These are phyloP conservation scores for Suaeda aralocaspica DNA, from an alignment of 148 eudicot species.

Conservation along the genomic window DNA sequence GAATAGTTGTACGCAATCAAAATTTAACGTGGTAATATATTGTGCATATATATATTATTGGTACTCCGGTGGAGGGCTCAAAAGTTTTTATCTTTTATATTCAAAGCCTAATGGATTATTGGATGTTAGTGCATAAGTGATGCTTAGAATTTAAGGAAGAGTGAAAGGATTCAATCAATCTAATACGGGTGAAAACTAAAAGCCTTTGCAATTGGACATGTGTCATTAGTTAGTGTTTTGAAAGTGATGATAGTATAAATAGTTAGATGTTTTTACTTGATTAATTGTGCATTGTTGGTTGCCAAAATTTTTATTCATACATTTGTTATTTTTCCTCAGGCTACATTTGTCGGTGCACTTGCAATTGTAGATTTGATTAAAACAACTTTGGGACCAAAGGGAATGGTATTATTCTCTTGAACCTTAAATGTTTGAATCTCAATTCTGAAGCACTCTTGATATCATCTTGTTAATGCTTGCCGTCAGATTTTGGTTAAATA, in stretches of 20 bases:
- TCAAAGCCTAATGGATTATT: no score
- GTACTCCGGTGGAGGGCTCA: no score
- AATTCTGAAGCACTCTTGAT: constrained; percentile 8
- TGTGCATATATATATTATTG: no score
- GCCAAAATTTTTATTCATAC: not conserved
- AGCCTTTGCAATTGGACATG: not conserved
- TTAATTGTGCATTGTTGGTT: not conserved
- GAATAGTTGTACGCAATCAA: no score
- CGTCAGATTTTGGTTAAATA: not conserved
- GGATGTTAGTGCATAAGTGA: no score
- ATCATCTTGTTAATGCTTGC: not conserved
- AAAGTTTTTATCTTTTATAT: no score
- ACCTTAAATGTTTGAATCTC: not conserved
- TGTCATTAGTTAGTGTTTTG: not conserved
- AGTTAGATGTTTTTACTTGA: not conserved
- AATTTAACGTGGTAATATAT: no score
- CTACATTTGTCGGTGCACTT: constrained; percentile 87
- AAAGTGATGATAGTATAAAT: not conserved
- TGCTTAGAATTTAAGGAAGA: no score
- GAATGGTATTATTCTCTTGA: constrained; percentile 60
- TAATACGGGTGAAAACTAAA: not conserved
- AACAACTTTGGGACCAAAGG: constrained; percentile 96
- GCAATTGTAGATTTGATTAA: constrained; percentile 90
- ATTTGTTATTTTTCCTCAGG: constrained; percentile 33
- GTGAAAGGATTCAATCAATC: not conserved